Evolutionary conservation across 1,284 basidiomycete species (phyloP), one percentile per base, ranked within the genome.

Genomic region (Phellopilus nigrolimitatus): DNA sequence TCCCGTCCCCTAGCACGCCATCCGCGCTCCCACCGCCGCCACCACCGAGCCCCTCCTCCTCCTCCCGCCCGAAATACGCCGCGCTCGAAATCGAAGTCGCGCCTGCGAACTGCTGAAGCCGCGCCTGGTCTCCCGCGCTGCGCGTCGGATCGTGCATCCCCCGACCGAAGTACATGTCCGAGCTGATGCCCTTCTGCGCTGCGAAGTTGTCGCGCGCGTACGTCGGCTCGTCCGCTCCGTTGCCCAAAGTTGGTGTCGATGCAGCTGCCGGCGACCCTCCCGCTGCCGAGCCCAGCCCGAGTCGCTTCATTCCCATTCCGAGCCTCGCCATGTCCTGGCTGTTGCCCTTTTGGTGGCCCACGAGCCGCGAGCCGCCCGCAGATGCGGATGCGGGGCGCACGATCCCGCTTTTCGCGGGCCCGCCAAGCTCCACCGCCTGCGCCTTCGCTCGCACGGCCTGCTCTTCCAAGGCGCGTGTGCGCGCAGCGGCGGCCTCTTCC

Each of bases 91-190:
- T 99, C 27, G 92, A 84, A 0, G 90, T 91, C 21, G 95, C 92
- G 13, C 95, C 95, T 60, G 86, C 80, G 81, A 99, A 99, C 42
- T 82, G 74, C 60, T 86, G 80, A 40, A 98, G 72, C 7, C 95
- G 82, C 17, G 78, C 70, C 65, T 93, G 88, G 1, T 94, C 92
- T 68, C 97, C 93, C 36, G 73, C 69, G 28, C 80, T 66, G 3
- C 82, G 76, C 38, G 70, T 64, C 1, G 92, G 80, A 66, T 99
- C 95, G 69, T 97, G 97, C 15, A 82, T 69, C 49, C 90, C 89
- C 25, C 95, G 81, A 33, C 88, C 91, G 68, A 98, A 98, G 76
- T 91, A 98, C 88, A 95, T 94, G 66, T 99, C 97, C 1, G 91
- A 95, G 3, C 93, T 97, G 66, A 99, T 97, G 44, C 79, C 91